Percentiles rank a stretch among this genome's conserved stretches.
phyloP scores from a whole-genome alignment of 2,329 filamentous ascomycete species.

The Penicillium olsonii region DNA sequence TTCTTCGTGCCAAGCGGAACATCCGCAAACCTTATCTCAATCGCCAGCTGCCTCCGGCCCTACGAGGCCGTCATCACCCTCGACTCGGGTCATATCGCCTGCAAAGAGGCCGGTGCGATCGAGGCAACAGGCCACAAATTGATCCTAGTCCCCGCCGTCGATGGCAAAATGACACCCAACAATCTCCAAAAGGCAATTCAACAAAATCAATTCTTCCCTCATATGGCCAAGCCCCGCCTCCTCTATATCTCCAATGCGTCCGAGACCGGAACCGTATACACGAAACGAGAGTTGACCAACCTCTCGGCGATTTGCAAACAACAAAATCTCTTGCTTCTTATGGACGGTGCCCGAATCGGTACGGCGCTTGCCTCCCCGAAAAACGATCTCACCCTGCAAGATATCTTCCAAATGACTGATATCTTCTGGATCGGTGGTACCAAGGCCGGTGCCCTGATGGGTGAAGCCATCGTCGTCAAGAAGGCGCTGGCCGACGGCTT shows the following conservation, averaged over 20 bases:
- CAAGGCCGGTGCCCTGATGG: constrained; percentile 54
- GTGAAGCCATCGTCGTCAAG: constrained; percentile 55
- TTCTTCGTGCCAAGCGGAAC: constrained; percentile 57
- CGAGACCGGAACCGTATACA: constrained; percentile 54
- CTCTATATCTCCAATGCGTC: constrained; percentile 57
- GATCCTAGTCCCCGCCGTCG: constrained; percentile 48
- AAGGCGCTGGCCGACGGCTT: constrained; percentile 49
- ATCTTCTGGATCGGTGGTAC: constrained; percentile 60
- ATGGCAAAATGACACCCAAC: constrained; percentile 52
- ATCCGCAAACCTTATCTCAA: constrained; percentile 55
- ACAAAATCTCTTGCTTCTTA: constrained; percentile 46
- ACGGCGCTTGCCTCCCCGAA: constrained; percentile 45
- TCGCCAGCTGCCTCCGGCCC: constrained; percentile 53
- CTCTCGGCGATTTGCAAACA: constrained; percentile 48
- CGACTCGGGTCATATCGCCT: constrained; percentile 53
- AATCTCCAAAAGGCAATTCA: constrained; percentile 47
- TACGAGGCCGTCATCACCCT: constrained; percentile 56
- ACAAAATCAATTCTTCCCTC: constrained; percentile 54
- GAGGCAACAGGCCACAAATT: constrained; percentile 56
- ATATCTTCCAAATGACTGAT: constrained; percentile 52
- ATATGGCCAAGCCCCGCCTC: constrained; percentile 54
- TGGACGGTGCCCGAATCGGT: constrained; percentile 53
- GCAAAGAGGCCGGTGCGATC: constrained; percentile 53
- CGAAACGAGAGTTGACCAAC: constrained; percentile 43
- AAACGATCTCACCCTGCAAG: constrained; percentile 48